Base-by-base conservation (phyloP, 768 basidiomycete genomes). In the Atractiella rhizophila region DNA sequence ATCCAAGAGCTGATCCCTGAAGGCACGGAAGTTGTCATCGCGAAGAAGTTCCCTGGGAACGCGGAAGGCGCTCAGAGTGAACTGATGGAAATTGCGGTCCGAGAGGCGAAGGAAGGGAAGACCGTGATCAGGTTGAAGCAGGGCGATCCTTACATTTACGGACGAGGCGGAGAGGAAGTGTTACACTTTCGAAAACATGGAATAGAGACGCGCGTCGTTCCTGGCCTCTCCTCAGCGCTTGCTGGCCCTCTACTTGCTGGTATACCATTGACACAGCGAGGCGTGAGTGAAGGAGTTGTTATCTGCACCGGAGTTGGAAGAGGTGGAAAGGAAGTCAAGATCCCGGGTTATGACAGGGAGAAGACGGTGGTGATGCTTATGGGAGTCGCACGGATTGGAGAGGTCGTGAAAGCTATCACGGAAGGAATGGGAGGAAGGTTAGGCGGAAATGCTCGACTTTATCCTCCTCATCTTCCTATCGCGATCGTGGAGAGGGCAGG, bases 31-130 rank as follows among this genome's bases (percentile, higher is more conserved):
- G 66, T 94, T 7, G 73, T 74, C 35, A 91, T 96, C 51, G 91
- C 91, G 15, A 75, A 76, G 49, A 98, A 98, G 54, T 94, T 88
- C 61, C 91, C 91, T 0, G 91, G 91, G 0, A 96, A 96, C 55
- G 81, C 83, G 2, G 88, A 98, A 36, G 75, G 76, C 12, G 83
- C 86, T 2, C 91, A 98, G 57, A 68, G 66, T 28, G 91, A 96
- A 60, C 72, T 96, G 67, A 88, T 91, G 82, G 71, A 77, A 45
- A 70, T 75, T 4, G 91, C 83, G 2, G 62, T 94, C 8, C 76
- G 76, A 25, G 83, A 74, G 11, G 86, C 82, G 0, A 63, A 59
- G 37, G 66, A 64, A 15, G 91, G 88, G 0, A 60, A 82, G 44
- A 76, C 71, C 5, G 86, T 98, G 20, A 77, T 98, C 26, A 65